A percentile compares a stretch with the other conserved stretches of the same genome.
Conservation (phyloP, 2,329 filamentous ascomycete genomes). For the Fulvia fulva region DNA sequence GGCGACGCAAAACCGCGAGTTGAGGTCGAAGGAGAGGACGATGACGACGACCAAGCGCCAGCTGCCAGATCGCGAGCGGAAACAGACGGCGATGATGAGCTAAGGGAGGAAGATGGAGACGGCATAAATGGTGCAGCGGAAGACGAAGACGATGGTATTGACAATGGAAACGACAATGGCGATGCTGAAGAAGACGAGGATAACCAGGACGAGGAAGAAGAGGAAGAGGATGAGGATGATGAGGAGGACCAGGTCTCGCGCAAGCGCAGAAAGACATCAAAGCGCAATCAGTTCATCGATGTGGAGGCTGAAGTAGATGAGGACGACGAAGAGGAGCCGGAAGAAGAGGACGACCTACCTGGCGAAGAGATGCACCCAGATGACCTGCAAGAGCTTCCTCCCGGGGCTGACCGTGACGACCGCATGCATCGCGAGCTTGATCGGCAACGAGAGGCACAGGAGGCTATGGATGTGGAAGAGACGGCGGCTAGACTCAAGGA, state of each 20-base stretch:
- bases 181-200: slow-evolving; percentile 56
- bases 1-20: slow-evolving; percentile 34
- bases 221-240: slow-evolving; percentile 32
- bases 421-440: slow-evolving; percentile 91
- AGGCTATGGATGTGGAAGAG: slow-evolving; percentile 88
- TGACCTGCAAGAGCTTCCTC: slow-evolving; percentile 72
- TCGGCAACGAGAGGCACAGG: slow-evolving; percentile 79
- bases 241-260: slow-evolving; percentile 64
- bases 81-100: slow-evolving; percentile 46
- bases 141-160: slow-evolving; percentile 49
- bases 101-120: slow-evolving; percentile 50
- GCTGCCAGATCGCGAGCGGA: slow-evolving; percentile 26
- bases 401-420: slow-evolving; percentile 78
- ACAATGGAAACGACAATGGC: slow-evolving; percentile 61
- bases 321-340: slow-evolving; percentile 80
- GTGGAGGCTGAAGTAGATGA: slow-evolving; percentile 97
- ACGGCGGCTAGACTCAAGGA: slow-evolving; percentile 82
- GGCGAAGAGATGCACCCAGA: slow-evolving; percentile 86
- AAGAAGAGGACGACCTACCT: slow-evolving; percentile 84
- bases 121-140: slow-evolving; percentile 43
- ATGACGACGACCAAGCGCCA: slow-evolving; percentile 25
- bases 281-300: slow-evolving; percentile 86
- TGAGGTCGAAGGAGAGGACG: slow-evolving; percentile 36
- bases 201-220: slow-evolving; percentile 52
- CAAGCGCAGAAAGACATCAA: slow-evolving; percentile 67